Evolutionary conservation across 225 moss, liverwort and hornwort species (phyloP).

Genomic region (Physcomitrellopsis africana): DNA sequence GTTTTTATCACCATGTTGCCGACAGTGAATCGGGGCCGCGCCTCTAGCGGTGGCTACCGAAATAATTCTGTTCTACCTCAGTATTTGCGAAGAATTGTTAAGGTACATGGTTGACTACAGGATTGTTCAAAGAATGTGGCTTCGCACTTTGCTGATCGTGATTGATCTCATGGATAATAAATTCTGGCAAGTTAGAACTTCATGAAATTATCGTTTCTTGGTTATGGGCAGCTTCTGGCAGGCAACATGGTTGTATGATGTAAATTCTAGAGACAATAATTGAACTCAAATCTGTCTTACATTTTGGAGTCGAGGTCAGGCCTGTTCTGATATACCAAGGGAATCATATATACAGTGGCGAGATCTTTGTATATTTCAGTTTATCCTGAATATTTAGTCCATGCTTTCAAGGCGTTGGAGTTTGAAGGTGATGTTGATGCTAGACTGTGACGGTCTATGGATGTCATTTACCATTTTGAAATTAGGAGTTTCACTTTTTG

Average conservation of each 20-base stretch:
- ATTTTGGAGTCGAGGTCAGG: constrained; percentile 10
- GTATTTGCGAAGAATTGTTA: constrained; percentile 69
- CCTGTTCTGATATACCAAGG: not conserved
- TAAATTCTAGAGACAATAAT: not conserved
- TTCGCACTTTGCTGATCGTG: constrained; percentile 7
- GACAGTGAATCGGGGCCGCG: constrained; percentile 57
- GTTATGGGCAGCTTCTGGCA: not conserved
- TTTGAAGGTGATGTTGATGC: constrained; percentile 9
- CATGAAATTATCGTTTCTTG: not conserved
- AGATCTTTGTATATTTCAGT: constrained; percentile 5
- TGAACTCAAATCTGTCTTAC: not conserved
- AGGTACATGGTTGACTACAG: constrained; percentile 33
- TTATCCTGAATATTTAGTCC: not conserved
- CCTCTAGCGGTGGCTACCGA: constrained; percentile 61
- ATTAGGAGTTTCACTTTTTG: constrained; percentile 1
- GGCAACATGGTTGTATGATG: not conserved
- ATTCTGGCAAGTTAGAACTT: not conserved
- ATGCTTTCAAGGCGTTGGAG: not conserved
- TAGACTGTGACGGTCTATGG: not conserved
- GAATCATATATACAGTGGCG: not conserved
- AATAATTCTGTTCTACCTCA: constrained; percentile 69
- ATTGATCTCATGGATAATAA: not conserved
- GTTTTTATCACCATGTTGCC: constrained; percentile 58
- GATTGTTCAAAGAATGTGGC: not conserved
- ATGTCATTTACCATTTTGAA: constrained; percentile 6